These are phyloP conservation scores for Zoysia japonica DNA, from an alignment of 176 grass and related monocot species.

Conservation along the genomic window DNA sequence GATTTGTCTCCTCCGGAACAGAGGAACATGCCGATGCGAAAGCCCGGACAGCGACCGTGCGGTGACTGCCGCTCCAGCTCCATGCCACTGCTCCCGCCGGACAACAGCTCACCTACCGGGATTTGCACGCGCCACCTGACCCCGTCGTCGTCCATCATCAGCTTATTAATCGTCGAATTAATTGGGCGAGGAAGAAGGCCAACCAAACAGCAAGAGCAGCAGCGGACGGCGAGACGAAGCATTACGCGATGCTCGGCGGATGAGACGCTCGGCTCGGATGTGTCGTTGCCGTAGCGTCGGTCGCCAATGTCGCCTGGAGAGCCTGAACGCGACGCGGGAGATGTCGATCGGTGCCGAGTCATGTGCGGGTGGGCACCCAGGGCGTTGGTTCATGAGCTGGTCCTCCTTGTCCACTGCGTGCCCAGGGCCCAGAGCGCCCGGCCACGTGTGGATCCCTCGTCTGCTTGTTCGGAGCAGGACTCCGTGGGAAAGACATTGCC, in stretches of 20 bases:
- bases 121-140: constrained; percentile 34
- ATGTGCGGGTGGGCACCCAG: background rate
- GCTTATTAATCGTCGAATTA: constrained; percentile 8
- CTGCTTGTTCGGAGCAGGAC: constrained; percentile 12
- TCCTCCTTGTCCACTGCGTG: background rate
- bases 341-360: background rate
- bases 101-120: constrained; percentile 50
- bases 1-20: constrained; percentile 31
- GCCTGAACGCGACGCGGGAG: background rate
- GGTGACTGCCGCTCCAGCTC: constrained; percentile 15
- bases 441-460: constrained; percentile 33
- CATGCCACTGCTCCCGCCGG: constrained; percentile 18
- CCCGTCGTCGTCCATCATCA: background rate
- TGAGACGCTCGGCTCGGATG: background rate
- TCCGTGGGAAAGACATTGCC: background rate
- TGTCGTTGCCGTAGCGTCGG: background rate
- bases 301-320: background rate
- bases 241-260: background rate
- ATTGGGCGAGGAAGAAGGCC: background rate
- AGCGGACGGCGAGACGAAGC: background rate
- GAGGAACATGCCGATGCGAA: constrained; percentile 17
- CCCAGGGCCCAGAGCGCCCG: background rate
- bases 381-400: background rate
- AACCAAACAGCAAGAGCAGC: background rate
- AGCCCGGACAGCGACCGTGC: constrained; percentile 15